Percentiles rank a stretch among this genome's conserved stretches.
Conservation (phyloP, 2,329 filamentous ascomycete genomes). For the Aspergillus clavatus region DNA sequence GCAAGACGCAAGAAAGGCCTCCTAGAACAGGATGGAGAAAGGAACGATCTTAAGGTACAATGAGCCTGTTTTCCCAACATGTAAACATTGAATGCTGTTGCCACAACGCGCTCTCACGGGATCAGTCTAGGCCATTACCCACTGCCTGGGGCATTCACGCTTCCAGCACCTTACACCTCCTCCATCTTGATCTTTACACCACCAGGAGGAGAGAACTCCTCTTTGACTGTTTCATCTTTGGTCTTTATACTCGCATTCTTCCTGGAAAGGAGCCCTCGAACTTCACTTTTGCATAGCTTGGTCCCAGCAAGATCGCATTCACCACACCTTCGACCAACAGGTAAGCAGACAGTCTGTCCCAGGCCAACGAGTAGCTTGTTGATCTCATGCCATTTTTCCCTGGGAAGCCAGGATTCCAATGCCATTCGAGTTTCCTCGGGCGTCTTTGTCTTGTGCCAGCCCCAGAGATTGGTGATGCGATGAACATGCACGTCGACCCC, state of each 20-base stretch:
- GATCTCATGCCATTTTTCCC: conserved; percentile 84
- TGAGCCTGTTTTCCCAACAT: background rate
- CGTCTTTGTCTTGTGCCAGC: conserved; percentile 75
- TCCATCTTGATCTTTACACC: conserved; percentile 24
- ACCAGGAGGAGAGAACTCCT: conserved; percentile 1
- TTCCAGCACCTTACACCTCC: conserved; percentile 10
- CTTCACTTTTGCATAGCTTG: conserved; percentile 70
- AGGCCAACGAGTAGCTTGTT: conserved; percentile 84
- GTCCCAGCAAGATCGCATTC: conserved; percentile 74
- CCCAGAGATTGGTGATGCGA: conserved; percentile 90
- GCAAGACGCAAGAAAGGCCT: background rate
- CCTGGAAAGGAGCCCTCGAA: conserved; percentile 58
- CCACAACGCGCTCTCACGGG: background rate
- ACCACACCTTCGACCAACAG: conserved; percentile 73
- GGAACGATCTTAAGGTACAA: background rate
- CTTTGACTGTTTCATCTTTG: conserved; percentile 3
- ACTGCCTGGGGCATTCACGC: conserved; percentile 10
- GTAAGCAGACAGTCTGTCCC: conserved; percentile 80
- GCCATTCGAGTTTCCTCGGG: conserved; percentile 76
- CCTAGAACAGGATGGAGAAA: background rate
- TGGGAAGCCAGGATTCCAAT: conserved; percentile 77
- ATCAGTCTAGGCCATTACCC: background rate
- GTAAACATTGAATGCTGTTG: background rate
- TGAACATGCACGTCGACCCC: conserved; percentile 95
- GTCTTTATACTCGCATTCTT: conserved; percentile 44